A percentile compares a stretch with the other conserved stretches of the same genome.
Conservation (phyloP, 176 grass and related monocot species). For the Metroxylon sagu region DNA sequence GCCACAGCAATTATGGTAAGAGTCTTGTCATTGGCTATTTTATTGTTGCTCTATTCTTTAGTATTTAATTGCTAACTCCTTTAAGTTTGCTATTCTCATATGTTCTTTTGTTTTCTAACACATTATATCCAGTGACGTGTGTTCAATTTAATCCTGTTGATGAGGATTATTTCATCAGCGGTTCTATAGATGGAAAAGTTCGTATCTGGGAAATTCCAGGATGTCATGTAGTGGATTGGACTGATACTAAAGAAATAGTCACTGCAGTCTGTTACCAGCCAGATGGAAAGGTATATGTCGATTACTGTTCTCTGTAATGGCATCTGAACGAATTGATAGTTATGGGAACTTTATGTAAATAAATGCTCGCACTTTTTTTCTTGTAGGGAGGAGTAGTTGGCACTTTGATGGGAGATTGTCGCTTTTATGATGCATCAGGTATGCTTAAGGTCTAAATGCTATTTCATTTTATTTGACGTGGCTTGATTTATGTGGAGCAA, state of each 20-base stretch:
- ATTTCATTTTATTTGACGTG: background rate
- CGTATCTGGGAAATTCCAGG: conserved; percentile 71
- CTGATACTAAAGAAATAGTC: conserved; percentile 70
- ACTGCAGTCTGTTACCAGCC: conserved; percentile 63
- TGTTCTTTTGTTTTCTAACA: background rate
- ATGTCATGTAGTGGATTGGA: conserved; percentile 57
- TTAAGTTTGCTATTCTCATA: background rate
- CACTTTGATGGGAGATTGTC: conserved; percentile 20
- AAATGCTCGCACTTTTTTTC: background rate
- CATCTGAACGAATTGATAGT: background rate
- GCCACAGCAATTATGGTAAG: conserved; percentile 69
- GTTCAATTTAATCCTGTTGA: conserved; percentile 71
- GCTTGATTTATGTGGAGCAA: too few relatives aligned
- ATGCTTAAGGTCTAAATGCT: background rate
- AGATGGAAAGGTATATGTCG: conserved; percentile 4
- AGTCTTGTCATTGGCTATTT: conserved; percentile 2
- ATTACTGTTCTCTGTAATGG: background rate
- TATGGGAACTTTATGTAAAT: background rate
- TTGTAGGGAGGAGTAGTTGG: conserved; percentile 13
- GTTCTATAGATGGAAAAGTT: conserved; percentile 74
- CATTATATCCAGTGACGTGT: conserved; percentile 62
- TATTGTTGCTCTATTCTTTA: background rate
- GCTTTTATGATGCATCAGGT: conserved; percentile 26
- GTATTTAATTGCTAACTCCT: conserved; percentile 4
- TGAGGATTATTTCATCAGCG: conserved; percentile 71